A percentile compares a stretch with the other conserved stretches of the same genome.
Evolutionary conservation across 108 stramenopile genomes (phyloP).

Genomic region (Cyclotella kingstonii): DNA sequence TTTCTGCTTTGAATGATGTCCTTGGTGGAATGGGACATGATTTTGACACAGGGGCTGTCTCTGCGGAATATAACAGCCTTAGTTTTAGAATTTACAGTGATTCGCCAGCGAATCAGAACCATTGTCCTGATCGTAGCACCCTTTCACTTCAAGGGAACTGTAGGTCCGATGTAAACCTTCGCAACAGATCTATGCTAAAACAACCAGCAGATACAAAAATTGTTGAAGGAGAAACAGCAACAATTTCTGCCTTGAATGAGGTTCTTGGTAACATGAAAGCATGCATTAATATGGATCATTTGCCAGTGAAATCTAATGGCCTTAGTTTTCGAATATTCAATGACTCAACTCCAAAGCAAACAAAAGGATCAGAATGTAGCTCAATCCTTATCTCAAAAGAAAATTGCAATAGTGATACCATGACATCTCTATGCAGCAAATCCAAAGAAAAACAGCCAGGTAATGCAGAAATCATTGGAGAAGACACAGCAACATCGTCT

Average conservation of each 20-base stretch:
- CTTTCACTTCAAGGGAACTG: too few relatives aligned
- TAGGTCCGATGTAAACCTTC: conserved; percentile 7
- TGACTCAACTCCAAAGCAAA: conserved; percentile 1
- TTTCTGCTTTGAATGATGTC: too few relatives aligned
- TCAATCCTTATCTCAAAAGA: not conserved
- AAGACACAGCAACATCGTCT: conserved; percentile 5
- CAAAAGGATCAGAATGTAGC: not conserved
- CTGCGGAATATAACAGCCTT: too few relatives aligned
- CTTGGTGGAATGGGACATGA: not conserved
- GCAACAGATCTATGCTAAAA: not conserved
- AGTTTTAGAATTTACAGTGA: too few relatives aligned
- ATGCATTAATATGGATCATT: too few relatives aligned
- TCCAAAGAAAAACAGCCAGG: conserved; percentile 7
- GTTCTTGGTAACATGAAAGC: not conserved
- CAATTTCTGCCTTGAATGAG: conserved; percentile 2
- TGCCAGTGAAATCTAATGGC: too few relatives aligned
- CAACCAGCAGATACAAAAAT: not conserved
- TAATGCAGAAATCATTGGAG: conserved; percentile 21
- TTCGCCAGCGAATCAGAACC: too few relatives aligned
- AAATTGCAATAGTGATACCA: not conserved
- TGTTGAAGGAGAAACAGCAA: not conserved
- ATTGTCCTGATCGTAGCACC: too few relatives aligned
- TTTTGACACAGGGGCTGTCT: too few relatives aligned
- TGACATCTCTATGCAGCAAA: too few relatives aligned
- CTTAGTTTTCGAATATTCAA: conserved; percentile 1